Evolutionary conservation across 805 yeast species (phyloP), one percentile per base, ranked within the genome.

Genomic region (Yarrowia sp.): DNA sequence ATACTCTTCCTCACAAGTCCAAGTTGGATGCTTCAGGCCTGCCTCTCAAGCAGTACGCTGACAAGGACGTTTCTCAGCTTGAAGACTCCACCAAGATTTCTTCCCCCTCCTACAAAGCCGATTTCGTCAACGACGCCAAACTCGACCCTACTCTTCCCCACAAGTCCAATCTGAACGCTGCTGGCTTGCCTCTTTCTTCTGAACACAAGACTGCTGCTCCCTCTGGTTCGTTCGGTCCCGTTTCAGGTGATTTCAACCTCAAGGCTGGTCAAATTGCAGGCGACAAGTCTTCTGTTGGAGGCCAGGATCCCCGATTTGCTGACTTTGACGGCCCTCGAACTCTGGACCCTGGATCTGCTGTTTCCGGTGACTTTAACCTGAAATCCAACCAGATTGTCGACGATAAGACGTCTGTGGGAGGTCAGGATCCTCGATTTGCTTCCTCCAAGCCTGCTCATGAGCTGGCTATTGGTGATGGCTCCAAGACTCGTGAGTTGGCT

Each of bases 261-360:
- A 50, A 35, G 57, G 11, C 57, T 6, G 22, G 14, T 42, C 42
- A 50, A 42, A 50, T 50, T 35, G 42, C 42, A 1, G 57, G 15
- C 8, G 58, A 51, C 14, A n/a, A 8, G 14, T 36, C 43, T 33
- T 36, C 36, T 42, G 58, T 51, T 10, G 58, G 58, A 8, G 28
- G 28, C 28, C 28, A 22, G 28, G 58, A 51, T n/a, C 58, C 58
- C 22, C 58, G 58, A 22, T 51, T 51, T 15, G 43, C 43, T 10
- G 28, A 14, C 13, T 42, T 43, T 15, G 58, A 36, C 17, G 61
- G 47, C 1, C 60, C 33, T 5, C 33, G 61, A 39, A 55, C 38
- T 13, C 47, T 53, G 36, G 60, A 53, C 11, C 60, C 60, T 14
- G 60, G 60, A 6, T 53, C 60, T 28, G 35, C 61, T 14, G 43